These are phyloP conservation scores for Neoboletus brunneissimus DNA, from an alignment of 768 basidiomycete species.

Conservation along the genomic window DNA sequence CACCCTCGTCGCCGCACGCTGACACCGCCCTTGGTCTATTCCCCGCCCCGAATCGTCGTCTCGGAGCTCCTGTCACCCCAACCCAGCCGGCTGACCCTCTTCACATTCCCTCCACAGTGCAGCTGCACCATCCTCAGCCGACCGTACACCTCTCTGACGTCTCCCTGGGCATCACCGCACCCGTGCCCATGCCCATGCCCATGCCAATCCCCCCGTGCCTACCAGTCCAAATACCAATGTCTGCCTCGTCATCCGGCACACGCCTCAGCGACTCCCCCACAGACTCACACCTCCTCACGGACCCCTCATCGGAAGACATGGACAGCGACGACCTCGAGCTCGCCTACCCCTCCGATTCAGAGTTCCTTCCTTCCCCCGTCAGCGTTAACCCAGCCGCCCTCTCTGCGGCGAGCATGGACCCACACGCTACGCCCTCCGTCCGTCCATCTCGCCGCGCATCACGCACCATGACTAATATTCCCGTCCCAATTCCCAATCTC, in stretches of 20 bases:
- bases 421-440: background rate
- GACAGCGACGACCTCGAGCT: conserved; percentile 20
- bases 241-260: background rate
- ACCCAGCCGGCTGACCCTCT: background rate
- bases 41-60: conserved; percentile 5
- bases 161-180: background rate
- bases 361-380: conserved; percentile 14
- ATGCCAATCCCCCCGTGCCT: background rate
- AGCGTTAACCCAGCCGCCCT: conserved; percentile 12
- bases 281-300: background rate
- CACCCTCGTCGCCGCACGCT: background rate
- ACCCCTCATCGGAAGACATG: conserved; percentile 14
- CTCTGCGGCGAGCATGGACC: background rate
- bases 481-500: conserved; percentile 47
- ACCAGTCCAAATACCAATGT: conserved; percentile 4
- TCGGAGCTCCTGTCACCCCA: background rate
- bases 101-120: background rate
- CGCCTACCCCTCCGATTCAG: conserved; percentile 24
- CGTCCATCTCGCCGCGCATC: conserved; percentile 24
- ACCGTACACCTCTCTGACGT: conserved; percentile 29
- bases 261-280: background rate
- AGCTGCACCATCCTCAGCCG: conserved; percentile 4
- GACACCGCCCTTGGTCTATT: conserved; percentile 9
- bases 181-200: background rate
- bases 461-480: conserved; percentile 30